These are phyloP conservation scores for Anacardium occidentale DNA, from an alignment of 345 rosid species.

Conservation along the genomic window DNA sequence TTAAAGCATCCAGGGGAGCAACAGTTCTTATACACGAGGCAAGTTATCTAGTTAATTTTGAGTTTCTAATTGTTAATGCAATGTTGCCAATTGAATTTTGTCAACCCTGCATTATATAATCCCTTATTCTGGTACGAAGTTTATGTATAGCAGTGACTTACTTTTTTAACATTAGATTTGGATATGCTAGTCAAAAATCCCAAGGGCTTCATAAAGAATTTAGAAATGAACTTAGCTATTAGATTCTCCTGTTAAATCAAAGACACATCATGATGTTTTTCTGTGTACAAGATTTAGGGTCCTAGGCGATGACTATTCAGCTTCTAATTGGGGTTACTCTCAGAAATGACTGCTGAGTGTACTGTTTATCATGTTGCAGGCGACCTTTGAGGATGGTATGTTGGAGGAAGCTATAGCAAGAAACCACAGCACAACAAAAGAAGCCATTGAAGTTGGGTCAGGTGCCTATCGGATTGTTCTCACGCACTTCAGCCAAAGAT, in stretches of 20 bases:
- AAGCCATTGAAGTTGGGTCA: constrained; percentile 77
- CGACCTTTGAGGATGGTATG: constrained; percentile 90
- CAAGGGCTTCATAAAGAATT: too few relatives aligned
- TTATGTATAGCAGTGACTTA: not conserved
- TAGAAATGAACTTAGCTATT: too few relatives aligned
- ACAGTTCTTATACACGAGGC: constrained; percentile 94
- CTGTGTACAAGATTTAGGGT: not conserved
- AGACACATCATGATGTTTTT: not conserved
- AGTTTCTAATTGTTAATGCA: not conserved
- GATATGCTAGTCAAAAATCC: not conserved
- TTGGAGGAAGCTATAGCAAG: constrained; percentile 80
- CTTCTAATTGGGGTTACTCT: not conserved
- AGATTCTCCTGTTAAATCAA: too few relatives aligned
- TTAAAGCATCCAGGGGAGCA: constrained; percentile 74
- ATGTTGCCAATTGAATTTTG: not conserved
- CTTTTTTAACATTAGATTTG: not conserved
- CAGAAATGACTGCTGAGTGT: not conserved
- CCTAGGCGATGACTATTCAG: not conserved
- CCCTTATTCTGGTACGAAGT: not conserved
- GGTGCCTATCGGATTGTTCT: constrained; percentile 77
- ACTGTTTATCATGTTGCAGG: constrained; percentile 42
- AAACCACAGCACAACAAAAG: constrained; percentile 96
- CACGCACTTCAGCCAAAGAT: constrained; percentile 97
- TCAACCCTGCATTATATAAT: not conserved
- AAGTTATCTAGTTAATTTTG: constrained; percentile 16